Conservation (phyloP, 2,329 filamentous ascomycete species). For the Lachnellula cervina region DNA sequence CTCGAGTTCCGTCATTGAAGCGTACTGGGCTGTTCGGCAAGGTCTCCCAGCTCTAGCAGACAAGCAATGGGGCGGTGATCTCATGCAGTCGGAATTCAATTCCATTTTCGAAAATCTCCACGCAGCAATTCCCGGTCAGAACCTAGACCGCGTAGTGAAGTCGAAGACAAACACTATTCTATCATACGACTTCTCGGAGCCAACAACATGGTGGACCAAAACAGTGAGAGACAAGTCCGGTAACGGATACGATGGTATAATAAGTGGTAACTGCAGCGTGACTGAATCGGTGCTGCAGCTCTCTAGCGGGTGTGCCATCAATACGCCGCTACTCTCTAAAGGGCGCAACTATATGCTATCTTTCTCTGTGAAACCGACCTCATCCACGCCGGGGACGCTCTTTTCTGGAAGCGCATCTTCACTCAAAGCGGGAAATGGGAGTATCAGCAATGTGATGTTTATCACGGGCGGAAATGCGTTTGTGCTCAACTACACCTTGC, state of each 20-base stretch:
- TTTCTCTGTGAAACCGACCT: constrained; percentile 36
- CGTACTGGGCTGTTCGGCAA: constrained; percentile 47
- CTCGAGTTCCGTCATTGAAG: constrained; percentile 45
- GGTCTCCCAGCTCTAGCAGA: constrained; percentile 47
- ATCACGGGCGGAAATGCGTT: constrained; percentile 36
- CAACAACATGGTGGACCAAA: constrained; percentile 3
- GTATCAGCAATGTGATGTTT: constrained; percentile 34
- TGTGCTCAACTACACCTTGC: constrained; percentile 37
- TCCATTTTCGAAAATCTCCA: constrained; percentile 37
- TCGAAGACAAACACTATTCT: constrained; percentile 35
- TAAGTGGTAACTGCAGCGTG: constrained; percentile 34
- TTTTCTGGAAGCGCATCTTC: constrained; percentile 41
- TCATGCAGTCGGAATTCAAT: constrained; percentile 37
- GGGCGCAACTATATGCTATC: constrained; percentile 52
- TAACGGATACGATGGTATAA: constrained; percentile 36
- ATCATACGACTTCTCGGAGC: constrained; percentile 31
- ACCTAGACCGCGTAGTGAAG: constrained; percentile 41
- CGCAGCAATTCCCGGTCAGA: constrained; percentile 41
- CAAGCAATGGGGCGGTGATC: constrained; percentile 49
- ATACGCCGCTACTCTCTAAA: constrained; percentile 47
- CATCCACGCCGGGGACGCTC: constrained; percentile 35
- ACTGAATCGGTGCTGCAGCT: constrained; percentile 31
- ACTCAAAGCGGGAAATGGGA: constrained; percentile 34
- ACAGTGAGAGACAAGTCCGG: constrained; percentile 34
- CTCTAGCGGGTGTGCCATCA: constrained; percentile 36